Percentiles rank a stretch among this genome's conserved stretches.
Evolutionary conservation across 768 basidiomycete genomes (phyloP).

Genomic region (Lactarius pseudohatsudake): DNA sequence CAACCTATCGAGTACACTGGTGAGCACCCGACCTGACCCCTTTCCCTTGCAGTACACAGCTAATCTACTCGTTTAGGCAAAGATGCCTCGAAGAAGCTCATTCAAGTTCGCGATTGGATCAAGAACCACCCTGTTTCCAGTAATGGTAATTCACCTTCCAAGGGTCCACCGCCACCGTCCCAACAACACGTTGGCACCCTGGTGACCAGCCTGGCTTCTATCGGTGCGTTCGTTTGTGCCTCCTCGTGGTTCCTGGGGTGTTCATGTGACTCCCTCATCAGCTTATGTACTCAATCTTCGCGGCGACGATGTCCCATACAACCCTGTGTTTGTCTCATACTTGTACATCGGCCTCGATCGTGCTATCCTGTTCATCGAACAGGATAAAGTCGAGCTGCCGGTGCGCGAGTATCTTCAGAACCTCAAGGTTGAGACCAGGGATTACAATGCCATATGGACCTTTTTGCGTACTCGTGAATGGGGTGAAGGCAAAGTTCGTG

Average conservation of each 20-base stretch:
- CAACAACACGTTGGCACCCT: constrained; percentile 69
- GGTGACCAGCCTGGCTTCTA: constrained; percentile 65
- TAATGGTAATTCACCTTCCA: constrained; percentile 61
- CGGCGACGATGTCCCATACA: constrained; percentile 87
- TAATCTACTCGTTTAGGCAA: constrained; percentile 41
- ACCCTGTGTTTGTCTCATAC: constrained; percentile 90
- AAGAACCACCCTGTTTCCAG: constrained; percentile 54
- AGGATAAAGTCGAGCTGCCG: constrained; percentile 58
- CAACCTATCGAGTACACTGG: constrained; percentile 75
- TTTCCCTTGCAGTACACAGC: not conserved
- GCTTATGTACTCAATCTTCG: constrained; percentile 90
- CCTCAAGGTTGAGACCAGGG: constrained; percentile 55
- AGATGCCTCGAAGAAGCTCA: constrained; percentile 70
- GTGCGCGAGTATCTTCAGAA: constrained; percentile 56
- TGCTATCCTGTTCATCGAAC: constrained; percentile 78
- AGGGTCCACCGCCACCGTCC: constrained; percentile 54
- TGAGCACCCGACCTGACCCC: constrained; percentile 30
- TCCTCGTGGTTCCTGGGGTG: not conserved
- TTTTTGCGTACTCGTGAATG: constrained; percentile 73
- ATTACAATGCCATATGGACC: constrained; percentile 78
- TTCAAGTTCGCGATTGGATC: constrained; percentile 70
- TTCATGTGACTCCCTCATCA: constrained; percentile 32
- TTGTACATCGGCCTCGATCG: constrained; percentile 64
- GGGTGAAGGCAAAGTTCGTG: constrained; percentile 71
- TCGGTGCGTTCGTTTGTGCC: constrained; percentile 47